Evolutionary conservation across 108 stramenopile genomes (phyloP), one percentile per base, ranked within the genome.

Genomic region (Cyclostephanos tholiformis): DNA sequence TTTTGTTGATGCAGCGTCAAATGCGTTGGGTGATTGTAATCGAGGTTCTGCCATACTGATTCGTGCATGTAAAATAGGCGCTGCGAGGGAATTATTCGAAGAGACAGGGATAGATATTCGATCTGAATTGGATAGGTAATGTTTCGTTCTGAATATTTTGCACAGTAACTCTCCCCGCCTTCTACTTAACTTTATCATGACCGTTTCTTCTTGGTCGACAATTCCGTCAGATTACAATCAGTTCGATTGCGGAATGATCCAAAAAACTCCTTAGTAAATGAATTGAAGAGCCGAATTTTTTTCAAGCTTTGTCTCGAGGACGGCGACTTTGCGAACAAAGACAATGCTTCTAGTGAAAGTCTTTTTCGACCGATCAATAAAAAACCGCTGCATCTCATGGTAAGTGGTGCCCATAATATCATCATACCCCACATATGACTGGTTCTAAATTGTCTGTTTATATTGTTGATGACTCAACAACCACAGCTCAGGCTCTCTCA

Each of bases 81-180:
- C 84, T 2, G 90, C 87, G 22, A 69, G 94, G 75, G 92, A 93
- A 69, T 46, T 95, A 5, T 95, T 62, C 65, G 91, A 92, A 79
- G 94, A 95, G 69, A 95, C 94, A 6, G 87, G 88, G 6, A 80
- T 95, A 6, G 90, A 95, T 82, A 43, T 90, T 27, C 65, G 89
- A 29, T 58, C 53, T 53, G 52, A 32, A 41, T 58, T 89, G 69
- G 71, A 89, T 66, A 59, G 87, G 59, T 65, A 91, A 25, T 12
- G 53, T 26, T 55, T 55, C 53, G 7, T 55, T 1, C 32, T 32
- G 4, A 25, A 16, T 55, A 20, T 25, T 19, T 6, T 53, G 4
- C 25, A 14, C 25, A 20, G 1, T 22, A 14, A 4, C 59, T 16
- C 19, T 30, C 27, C 57, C 57, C 20, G 55, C 57, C 29, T 14